Evolutionary conservation across 306 rosid genomes (phyloP).

Genomic region (Fragaria vesca): DNA sequence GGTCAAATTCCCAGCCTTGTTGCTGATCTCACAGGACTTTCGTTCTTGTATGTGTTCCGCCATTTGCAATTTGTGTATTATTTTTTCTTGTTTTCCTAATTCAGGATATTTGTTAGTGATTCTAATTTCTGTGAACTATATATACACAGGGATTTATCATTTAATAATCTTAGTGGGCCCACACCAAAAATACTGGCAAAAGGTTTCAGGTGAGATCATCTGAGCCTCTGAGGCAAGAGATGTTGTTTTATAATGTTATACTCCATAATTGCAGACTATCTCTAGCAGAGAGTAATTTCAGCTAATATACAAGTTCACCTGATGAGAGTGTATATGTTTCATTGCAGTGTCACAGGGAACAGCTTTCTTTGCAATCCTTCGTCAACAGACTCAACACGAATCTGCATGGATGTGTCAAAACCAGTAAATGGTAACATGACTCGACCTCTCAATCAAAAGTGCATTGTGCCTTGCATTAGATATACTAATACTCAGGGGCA

Average conservation of each 20-base stretch:
- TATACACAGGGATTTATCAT: slow-evolving; percentile 75
- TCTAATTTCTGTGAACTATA: slow-evolving; percentile 14
- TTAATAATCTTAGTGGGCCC: slow-evolving; percentile 90
- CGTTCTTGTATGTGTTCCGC: slow-evolving; percentile 61
- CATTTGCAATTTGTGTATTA: slow-evolving; percentile 14
- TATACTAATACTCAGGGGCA: slow-evolving; percentile 2
- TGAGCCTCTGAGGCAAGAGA: not conserved
- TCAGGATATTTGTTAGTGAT: slow-evolving; percentile 8
- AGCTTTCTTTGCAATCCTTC: slow-evolving; percentile 65
- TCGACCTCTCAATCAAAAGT: slow-evolving; percentile 8
- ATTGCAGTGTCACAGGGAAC: slow-evolving; percentile 76
- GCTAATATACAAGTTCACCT: not conserved
- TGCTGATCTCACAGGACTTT: slow-evolving; percentile 78
- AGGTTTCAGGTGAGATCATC: slow-evolving; percentile 77
- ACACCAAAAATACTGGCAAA: slow-evolving; percentile 84
- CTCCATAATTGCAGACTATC: not conserved
- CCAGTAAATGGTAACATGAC: slow-evolving; percentile 66
- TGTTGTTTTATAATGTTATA: not conserved
- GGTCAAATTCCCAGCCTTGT: slow-evolving; percentile 83
- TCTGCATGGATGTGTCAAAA: slow-evolving; percentile 48
- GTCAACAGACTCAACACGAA: slow-evolving; percentile 42
- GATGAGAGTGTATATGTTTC: slow-evolving; percentile 31
- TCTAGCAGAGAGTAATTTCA: not conserved
- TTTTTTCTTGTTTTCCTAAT: not conserved
- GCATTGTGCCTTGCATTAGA: slow-evolving; percentile 14